These are phyloP conservation scores for Phytophthora colocasiae DNA, from an alignment of 352 stramenopile genomes.

Conservation along the genomic window DNA sequence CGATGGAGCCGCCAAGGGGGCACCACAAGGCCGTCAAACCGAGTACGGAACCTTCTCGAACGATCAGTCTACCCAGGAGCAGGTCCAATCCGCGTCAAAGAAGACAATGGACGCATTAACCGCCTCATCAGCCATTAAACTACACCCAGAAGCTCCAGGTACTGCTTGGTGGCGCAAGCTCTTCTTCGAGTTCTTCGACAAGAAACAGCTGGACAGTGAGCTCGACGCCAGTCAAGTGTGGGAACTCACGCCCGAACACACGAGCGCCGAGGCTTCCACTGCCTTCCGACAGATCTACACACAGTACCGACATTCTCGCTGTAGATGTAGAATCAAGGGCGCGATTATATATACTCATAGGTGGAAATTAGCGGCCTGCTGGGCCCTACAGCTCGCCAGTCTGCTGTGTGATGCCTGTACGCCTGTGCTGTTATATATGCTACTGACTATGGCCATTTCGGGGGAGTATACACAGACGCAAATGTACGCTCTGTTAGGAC, in stretches of 20 bases:
- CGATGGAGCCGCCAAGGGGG: constrained; percentile 2
- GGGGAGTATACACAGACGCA: constrained; percentile 31
- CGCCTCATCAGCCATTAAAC: neutral
- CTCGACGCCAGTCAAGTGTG: constrained; percentile 56
- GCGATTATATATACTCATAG: constrained; percentile 43
- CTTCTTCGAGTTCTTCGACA: constrained; percentile 51
- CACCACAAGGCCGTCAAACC: constrained; percentile 12
- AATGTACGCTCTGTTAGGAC: constrained; percentile 30
- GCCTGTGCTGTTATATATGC: constrained; percentile 52
- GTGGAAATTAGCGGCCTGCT: constrained; percentile 41
- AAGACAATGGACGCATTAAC: constrained; percentile 1
- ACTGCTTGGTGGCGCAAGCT: constrained; percentile 54
- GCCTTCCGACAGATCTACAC: constrained; percentile 38
- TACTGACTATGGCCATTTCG: constrained; percentile 46
- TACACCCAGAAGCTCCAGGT: constrained; percentile 39
- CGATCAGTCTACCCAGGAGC: neutral
- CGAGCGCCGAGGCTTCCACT: constrained; percentile 43
- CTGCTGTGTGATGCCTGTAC: constrained; percentile 46
- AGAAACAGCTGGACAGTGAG: constrained; percentile 31
- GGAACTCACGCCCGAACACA: constrained; percentile 48
- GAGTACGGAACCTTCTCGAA: constrained; percentile 31
- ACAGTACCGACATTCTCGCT: constrained; percentile 1
- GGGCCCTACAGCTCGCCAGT: constrained; percentile 47
- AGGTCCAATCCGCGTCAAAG: neutral
- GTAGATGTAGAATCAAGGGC: constrained; percentile 36